phyloP scores from a whole-genome alignment of 371 early-diverging fungal species.

The Syncephalastrum monosporum region DNA sequence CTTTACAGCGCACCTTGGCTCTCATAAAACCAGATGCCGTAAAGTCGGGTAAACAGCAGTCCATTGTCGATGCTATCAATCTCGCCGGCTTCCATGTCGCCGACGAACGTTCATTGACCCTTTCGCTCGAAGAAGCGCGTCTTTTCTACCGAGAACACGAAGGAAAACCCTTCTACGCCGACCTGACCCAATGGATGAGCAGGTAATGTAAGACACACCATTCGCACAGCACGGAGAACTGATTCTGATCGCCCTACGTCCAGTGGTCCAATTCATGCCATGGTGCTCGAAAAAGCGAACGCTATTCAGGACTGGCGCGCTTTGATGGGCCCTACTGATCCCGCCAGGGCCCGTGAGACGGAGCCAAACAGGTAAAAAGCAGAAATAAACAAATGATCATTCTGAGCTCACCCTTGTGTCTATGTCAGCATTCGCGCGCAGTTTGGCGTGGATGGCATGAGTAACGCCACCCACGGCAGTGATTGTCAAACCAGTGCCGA shows the following conservation, averaged over 20 bases:
- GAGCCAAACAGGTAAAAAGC: slow-evolving; percentile 47
- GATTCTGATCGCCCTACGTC: background rate
- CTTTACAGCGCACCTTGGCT: slow-evolving; percentile 20
- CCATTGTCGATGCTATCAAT: slow-evolving; percentile 54
- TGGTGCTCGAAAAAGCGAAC: slow-evolving; percentile 64
- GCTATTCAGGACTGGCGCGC: slow-evolving; percentile 70
- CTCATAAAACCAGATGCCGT: slow-evolving; percentile 42
- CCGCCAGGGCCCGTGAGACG: slow-evolving; percentile 57
- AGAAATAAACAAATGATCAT: background rate
- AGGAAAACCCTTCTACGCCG: slow-evolving; percentile 65
- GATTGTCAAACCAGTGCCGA: slow-evolving; percentile 63
- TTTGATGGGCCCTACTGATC: slow-evolving; percentile 75
- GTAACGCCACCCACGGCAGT: slow-evolving; percentile 78
- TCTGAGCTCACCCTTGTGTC: slow-evolving; percentile 1
- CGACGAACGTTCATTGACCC: slow-evolving; percentile 51
- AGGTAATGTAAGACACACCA: slow-evolving; percentile 38
- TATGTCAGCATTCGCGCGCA: slow-evolving; percentile 51
- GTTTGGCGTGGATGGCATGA: slow-evolving; percentile 62
- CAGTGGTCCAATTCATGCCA: slow-evolving; percentile 64
- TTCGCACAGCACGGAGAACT: background rate
- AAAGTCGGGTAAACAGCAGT: slow-evolving; percentile 42
- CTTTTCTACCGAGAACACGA: slow-evolving; percentile 75
- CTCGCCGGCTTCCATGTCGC: slow-evolving; percentile 61
- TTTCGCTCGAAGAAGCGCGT: slow-evolving; percentile 51
- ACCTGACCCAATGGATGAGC: slow-evolving; percentile 72